Evolutionary conservation across 108 stramenopile genomes (phyloP).

Genomic region (Nitzschia sp.): DNA sequence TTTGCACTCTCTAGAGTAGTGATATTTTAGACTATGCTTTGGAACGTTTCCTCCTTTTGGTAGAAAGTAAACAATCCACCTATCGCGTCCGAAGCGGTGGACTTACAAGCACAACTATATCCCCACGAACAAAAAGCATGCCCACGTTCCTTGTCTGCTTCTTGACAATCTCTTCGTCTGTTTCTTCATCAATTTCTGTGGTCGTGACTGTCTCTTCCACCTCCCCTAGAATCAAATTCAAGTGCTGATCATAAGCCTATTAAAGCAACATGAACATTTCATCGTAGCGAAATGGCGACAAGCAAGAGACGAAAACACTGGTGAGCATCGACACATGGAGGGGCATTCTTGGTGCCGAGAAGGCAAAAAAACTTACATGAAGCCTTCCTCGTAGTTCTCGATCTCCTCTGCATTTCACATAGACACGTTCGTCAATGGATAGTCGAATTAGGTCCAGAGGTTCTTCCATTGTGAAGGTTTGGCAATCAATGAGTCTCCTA

Average conservation of each 20-base stretch:
- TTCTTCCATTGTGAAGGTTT: constrained; percentile 68
- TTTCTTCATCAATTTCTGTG: constrained; percentile 94
- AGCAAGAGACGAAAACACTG: neutral
- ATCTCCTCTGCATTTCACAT: constrained; percentile 97
- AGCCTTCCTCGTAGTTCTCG: constrained; percentile 95
- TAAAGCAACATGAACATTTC: neutral
- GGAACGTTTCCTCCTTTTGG: too few relatives aligned
- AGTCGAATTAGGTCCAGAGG: constrained; percentile 98
- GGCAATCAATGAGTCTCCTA: too few relatives aligned
- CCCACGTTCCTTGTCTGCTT: constrained; percentile 92
- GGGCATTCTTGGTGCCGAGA: too few relatives aligned
- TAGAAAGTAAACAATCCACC: neutral
- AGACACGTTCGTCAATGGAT: constrained; percentile 97
- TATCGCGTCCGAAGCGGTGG: constrained; percentile 68
- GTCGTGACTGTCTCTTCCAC: constrained; percentile 97
- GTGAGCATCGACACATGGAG: too few relatives aligned
- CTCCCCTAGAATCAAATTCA: constrained; percentile 98
- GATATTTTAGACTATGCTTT: too few relatives aligned
- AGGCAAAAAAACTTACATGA: constrained; percentile 85
- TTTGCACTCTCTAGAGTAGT: too few relatives aligned
- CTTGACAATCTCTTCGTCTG: constrained; percentile 94
- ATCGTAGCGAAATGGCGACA: neutral
- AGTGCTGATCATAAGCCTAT: constrained; percentile 97
- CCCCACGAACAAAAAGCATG: constrained; percentile 99
- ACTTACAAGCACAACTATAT: constrained; percentile 91